Conservation (phyloP, 805 yeast species). For the Cyberlindnera subsufficiens region DNA sequence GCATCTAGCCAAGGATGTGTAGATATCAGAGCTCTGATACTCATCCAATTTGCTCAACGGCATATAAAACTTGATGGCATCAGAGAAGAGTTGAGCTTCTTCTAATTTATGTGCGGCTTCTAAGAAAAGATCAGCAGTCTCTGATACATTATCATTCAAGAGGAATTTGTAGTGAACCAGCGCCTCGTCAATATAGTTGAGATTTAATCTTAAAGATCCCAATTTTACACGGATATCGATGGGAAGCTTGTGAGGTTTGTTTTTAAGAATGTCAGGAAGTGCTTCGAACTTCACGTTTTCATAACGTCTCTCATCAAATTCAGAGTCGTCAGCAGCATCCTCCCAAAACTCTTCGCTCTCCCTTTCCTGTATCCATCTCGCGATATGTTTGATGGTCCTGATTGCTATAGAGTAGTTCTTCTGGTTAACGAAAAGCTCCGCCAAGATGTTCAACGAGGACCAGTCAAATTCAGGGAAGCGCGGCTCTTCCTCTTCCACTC, state of each 20-base stretch:
- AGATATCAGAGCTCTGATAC: conserved; percentile 41
- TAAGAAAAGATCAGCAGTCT: conserved; percentile 64
- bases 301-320: conserved; percentile 70
- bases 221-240: conserved; percentile 82
- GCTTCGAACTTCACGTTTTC: conserved; percentile 39
- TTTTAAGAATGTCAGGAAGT: conserved; percentile 31
- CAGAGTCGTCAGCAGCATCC: conserved; percentile 58
- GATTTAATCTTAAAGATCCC: conserved; percentile 65
- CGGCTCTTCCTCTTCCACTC: conserved; percentile 18
- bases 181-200: conserved; percentile 65
- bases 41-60: conserved; percentile 54
- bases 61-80: conserved; percentile 63
- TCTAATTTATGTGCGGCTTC: conserved; percentile 76
- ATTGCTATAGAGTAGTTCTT: conserved; percentile 62
- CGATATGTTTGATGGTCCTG: conserved; percentile 56
- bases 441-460: conserved; percentile 81
- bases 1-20: conserved; percentile 65
- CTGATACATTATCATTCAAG: conserved; percentile 48
- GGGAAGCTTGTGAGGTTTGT: conserved; percentile 50
- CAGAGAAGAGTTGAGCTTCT: conserved; percentile 61
- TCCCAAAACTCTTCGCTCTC: conserved; percentile 43
- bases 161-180: conserved; percentile 59
- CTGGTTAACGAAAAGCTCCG: conserved; percentile 71
- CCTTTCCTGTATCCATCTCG: conserved; percentile 80
- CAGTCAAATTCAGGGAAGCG: conserved; percentile 63